phyloP scores from a whole-genome alignment of 2,329 filamentous ascomycete species.

The Talaromyces sp. region DNA sequence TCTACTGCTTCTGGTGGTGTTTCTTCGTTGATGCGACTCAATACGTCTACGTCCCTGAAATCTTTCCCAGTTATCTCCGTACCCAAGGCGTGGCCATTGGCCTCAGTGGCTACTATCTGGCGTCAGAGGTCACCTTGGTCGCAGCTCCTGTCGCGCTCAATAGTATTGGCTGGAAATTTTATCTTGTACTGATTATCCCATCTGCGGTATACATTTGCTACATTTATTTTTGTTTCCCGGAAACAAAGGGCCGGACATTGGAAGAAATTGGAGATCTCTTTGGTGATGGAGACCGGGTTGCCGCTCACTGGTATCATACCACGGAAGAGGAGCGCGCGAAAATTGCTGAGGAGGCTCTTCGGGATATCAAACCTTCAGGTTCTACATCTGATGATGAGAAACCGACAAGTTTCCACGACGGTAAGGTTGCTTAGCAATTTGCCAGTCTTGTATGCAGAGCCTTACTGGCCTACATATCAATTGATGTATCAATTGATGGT shows the following conservation, averaged over 20 bases:
- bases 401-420: neutral
- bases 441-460: too few relatives aligned
- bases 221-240: constrained; percentile 32
- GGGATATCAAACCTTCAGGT: neutral
- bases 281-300: constrained; percentile 19
- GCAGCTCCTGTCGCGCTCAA: constrained; percentile 28
- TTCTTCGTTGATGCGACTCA: constrained; percentile 41
- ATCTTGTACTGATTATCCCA: constrained; percentile 32
- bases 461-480: too few relatives aligned
- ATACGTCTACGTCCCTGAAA: constrained; percentile 38
- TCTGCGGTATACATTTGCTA: constrained; percentile 25
- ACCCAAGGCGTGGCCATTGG: constrained; percentile 34
- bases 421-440: neutral
- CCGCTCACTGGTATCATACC: neutral
- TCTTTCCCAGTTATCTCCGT: constrained; percentile 38
- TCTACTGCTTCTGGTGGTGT: constrained; percentile 37
- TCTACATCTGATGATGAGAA: neutral
- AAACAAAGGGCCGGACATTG: constrained; percentile 30
- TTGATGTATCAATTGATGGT: too few relatives aligned
- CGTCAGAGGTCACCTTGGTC: constrained; percentile 31
- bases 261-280: constrained; percentile 34
- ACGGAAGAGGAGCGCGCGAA: neutral
- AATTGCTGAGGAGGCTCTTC: neutral
- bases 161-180: constrained; percentile 32
- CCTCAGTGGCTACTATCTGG: constrained; percentile 29